Percentiles rank a stretch among this genome's conserved stretches.
Conservation (phyloP, 805 yeast species). For the Wickerhamiella alocasiicola region DNA sequence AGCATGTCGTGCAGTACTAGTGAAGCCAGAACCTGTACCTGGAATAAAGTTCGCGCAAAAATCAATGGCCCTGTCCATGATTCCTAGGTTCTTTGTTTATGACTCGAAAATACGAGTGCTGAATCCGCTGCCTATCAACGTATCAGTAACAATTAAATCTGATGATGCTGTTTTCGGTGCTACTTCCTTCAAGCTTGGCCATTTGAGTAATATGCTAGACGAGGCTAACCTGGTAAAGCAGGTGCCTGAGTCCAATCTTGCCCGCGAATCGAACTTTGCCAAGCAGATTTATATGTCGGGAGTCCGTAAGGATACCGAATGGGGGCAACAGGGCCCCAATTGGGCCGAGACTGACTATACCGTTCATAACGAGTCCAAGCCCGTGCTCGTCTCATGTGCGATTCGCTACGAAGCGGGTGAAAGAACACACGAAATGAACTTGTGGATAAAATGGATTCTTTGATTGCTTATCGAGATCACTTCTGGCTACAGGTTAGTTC, state of each 20-base stretch:
- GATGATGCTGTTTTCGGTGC: slow-evolving; percentile 14
- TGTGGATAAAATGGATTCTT: slow-evolving; percentile 6
- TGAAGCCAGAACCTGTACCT: slow-evolving; percentile 25
- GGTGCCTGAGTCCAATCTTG: slow-evolving; percentile 20
- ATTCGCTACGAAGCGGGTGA: slow-evolving; percentile 1
- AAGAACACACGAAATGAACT: background rate
- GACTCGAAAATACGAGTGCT: slow-evolving; percentile 4
- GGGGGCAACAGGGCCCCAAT: slow-evolving; percentile 21
- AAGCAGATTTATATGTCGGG: slow-evolving; percentile 23
- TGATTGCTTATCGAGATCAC: too few species aligned
- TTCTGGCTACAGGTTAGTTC: too few species aligned
- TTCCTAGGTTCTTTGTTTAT: slow-evolving; percentile 19
- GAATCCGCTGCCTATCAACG: slow-evolving; percentile 7
- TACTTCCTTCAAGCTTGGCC: slow-evolving; percentile 19
- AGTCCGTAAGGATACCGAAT: slow-evolving; percentile 6
- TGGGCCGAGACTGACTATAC: slow-evolving; percentile 20
- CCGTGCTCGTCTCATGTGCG: background rate
- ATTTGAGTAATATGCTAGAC: slow-evolving; percentile 19
- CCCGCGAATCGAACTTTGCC: slow-evolving; percentile 22
- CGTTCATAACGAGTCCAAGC: background rate
- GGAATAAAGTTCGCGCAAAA: slow-evolving; percentile 17
- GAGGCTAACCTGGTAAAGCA: slow-evolving; percentile 18
- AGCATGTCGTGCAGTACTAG: slow-evolving; percentile 26
- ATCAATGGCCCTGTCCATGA: slow-evolving; percentile 20
- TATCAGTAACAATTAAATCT: slow-evolving; percentile 4